Evolutionary conservation across 495 filamentous ascomycete species (phyloP).

Genomic region (Bathelium albidoporum): DNA sequence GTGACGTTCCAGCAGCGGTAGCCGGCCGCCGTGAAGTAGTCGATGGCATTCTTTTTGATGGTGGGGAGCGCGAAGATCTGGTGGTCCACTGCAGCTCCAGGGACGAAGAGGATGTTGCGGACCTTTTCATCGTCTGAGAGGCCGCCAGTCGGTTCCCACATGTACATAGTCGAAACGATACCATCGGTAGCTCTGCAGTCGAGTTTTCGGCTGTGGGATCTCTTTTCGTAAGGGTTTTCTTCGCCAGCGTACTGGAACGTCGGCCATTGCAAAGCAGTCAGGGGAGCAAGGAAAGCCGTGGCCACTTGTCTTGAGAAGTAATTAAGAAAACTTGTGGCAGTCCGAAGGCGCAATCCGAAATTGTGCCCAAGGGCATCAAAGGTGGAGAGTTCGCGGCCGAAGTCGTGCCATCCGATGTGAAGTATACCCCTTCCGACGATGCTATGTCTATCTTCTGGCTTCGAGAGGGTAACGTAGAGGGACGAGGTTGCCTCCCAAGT

Average conservation of each 20-base stretch:
- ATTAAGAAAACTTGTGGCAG: conserved; percentile 40
- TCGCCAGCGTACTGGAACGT: conserved; percentile 43
- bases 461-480: conserved; percentile 45
- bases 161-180: conserved; percentile 42
- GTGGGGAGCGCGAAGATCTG: conserved; percentile 56
- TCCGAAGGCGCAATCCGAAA: not conserved
- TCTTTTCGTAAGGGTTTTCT: conserved; percentile 37
- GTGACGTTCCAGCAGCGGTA: conserved; percentile 49
- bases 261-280: conserved; percentile 36
- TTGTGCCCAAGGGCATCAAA: not conserved
- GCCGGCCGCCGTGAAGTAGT: conserved; percentile 51
- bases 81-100: conserved; percentile 52
- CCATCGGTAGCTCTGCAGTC: conserved; percentile 37
- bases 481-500: conserved; percentile 57
- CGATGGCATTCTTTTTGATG: conserved; percentile 53
- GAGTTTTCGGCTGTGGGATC: conserved; percentile 31
- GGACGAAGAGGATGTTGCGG: conserved; percentile 39
- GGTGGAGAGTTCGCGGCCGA: conserved; percentile 18
- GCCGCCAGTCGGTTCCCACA: conserved; percentile 41
- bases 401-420: conserved; percentile 45
- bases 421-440: conserved; percentile 50
- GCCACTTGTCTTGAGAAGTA: conserved; percentile 49
- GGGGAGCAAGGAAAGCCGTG: conserved; percentile 37
- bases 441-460: conserved; percentile 26
- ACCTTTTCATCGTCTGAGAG: not conserved